Percentiles rank a stretch among this genome's conserved stretches.
Conservation (phyloP, 495 filamentous ascomycete genomes). For the Annulohypoxylon nitens region DNA sequence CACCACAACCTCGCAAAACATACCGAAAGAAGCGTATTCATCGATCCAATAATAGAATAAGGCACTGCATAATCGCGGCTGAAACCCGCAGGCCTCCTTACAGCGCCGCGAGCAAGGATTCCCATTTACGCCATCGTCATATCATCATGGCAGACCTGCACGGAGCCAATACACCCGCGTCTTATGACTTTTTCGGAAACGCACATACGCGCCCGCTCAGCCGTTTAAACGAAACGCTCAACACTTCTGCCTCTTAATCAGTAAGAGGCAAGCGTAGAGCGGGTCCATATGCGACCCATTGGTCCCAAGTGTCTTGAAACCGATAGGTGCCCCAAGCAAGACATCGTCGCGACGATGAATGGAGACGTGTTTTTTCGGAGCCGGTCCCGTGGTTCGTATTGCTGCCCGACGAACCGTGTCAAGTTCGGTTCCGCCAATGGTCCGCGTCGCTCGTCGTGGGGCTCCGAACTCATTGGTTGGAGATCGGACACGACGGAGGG, state of each 20-base stretch:
- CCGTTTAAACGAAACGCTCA: not conserved
- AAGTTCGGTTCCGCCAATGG: slow-evolving; percentile 41
- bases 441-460: slow-evolving; percentile 35
- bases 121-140: not conserved
- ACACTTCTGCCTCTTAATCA: not conserved
- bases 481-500: slow-evolving; percentile 16
- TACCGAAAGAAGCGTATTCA: too few species aligned
- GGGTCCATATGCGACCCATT: slow-evolving; percentile 13
- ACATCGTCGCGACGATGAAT: slow-evolving; percentile 1
- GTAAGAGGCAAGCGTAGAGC: not conserved
- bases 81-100: not conserved
- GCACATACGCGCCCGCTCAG: not conserved
- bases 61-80: not conserved
- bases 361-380: not conserved
- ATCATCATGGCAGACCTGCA: not conserved
- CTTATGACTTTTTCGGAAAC: not conserved
- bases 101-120: not conserved
- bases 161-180: not conserved
- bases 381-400: slow-evolving; percentile 11
- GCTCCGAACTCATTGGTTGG: slow-evolving; percentile 36
- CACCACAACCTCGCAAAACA: not conserved
- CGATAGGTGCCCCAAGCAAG: slow-evolving; percentile 17
- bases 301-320: slow-evolving; percentile 14
- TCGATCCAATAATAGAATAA: slow-evolving; percentile 1
- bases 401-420: slow-evolving; percentile 21